A percentile compares a stretch with the other conserved stretches of the same genome.
These are phyloP conservation scores for Pseudogymnoascus sp. DNA, from an alignment of 2,329 filamentous ascomycete genomes.

Conservation along the genomic window DNA sequence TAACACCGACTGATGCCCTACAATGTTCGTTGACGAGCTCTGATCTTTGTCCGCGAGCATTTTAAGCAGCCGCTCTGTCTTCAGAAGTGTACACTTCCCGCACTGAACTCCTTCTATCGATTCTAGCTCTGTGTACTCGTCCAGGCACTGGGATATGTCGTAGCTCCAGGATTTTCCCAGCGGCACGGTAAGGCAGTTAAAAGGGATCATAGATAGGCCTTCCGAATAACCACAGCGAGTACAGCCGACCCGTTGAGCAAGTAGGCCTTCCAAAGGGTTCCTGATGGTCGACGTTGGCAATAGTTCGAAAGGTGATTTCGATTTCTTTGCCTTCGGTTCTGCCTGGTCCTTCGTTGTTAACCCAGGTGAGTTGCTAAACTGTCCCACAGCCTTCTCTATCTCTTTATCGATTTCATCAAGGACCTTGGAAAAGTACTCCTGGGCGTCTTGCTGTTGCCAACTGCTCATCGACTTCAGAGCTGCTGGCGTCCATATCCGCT, in stretches of 20 bases:
- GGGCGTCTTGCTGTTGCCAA: constrained; percentile 93
- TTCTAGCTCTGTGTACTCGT: constrained; percentile 79
- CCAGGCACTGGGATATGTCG: constrained; percentile 68
- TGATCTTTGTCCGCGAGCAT: constrained; percentile 34
- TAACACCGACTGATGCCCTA: constrained; percentile 28
- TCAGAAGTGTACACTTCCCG: constrained; percentile 76
- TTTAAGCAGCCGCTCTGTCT: constrained; percentile 40
- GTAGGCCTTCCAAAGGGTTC: constrained; percentile 80
- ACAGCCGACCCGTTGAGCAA: constrained; percentile 84
- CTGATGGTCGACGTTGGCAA: constrained; percentile 31
- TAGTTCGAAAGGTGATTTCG: not conserved
- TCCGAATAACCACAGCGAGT: constrained; percentile 78
- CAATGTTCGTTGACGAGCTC: constrained; percentile 1
- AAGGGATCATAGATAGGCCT: constrained; percentile 81
- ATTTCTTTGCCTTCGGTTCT: not conserved
- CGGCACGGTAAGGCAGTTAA: constrained; percentile 86
- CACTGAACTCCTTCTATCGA: constrained; percentile 85
- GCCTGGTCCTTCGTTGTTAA: not conserved
- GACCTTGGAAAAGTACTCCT: constrained; percentile 92
- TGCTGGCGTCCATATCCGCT: constrained; percentile 71
- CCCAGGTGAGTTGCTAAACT: constrained; percentile 20
- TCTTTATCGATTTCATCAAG: constrained; percentile 79
- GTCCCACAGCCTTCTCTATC: constrained; percentile 42
- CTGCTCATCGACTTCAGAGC: constrained; percentile 87
- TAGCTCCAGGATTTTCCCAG: constrained; percentile 59